Evolutionary conservation across 768 basidiomycete genomes (phyloP).

Genomic region (Aureoboletus auriporus): DNA sequence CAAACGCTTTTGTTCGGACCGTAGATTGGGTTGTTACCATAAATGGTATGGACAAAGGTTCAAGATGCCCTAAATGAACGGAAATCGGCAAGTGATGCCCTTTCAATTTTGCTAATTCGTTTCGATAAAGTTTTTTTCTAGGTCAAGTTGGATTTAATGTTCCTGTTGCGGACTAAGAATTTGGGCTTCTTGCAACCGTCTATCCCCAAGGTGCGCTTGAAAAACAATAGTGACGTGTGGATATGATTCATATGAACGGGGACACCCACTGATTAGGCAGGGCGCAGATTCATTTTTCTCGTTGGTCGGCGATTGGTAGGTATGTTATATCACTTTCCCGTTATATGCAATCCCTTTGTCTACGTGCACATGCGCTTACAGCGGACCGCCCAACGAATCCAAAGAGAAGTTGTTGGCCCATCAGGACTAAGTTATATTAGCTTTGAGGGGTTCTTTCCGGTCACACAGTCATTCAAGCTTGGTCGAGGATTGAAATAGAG

Average conservation of each 20-base stretch:
- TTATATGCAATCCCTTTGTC: constrained; percentile 8
- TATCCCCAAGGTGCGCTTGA: constrained; percentile 22
- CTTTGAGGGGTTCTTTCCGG: too few relatives aligned
- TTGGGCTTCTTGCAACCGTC: constrained; percentile 2
- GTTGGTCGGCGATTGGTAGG: constrained; percentile 12
- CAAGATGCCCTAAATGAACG: constrained; percentile 1
- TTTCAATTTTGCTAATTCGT: constrained; percentile 5
- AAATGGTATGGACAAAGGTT: constrained; percentile 14
- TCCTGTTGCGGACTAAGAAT: constrained; percentile 9
- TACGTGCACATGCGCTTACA: background rate
- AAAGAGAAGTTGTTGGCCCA: background rate
- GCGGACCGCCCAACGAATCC: background rate
- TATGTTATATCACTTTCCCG: constrained; percentile 1
- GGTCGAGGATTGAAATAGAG: too few relatives aligned
- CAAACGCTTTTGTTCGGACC: background rate
- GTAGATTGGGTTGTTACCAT: background rate
- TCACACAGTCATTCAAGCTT: background rate
- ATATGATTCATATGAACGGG: constrained; percentile 29
- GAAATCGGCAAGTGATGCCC: constrained; percentile 7
- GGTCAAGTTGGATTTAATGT: constrained; percentile 9
- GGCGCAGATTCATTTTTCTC: background rate
- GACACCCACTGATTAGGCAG: constrained; percentile 9
- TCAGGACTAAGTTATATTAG: background rate
- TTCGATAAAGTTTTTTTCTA: background rate
- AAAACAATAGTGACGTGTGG: constrained; percentile 48